A percentile compares a stretch with the other conserved stretches of the same genome.
Evolutionary conservation across 192 early-diverging fungal genomes (phyloP).

Genomic region (Rhizoclosmatium globosum): DNA sequence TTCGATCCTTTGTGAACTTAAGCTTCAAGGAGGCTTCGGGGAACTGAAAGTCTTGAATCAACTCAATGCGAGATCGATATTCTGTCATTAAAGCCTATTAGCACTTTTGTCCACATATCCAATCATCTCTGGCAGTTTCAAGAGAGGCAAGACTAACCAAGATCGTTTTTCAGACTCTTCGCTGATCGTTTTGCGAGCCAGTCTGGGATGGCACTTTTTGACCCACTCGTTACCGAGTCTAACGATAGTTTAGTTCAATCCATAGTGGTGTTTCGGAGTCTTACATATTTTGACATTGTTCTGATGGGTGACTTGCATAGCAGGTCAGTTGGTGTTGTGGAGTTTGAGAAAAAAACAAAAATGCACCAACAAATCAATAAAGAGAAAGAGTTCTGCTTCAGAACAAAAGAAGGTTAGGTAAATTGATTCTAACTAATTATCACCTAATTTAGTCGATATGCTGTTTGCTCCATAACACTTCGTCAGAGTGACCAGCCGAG

Average conservation of each 20-base stretch:
- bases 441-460: too few species aligned
- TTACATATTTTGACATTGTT: slow-evolving; percentile 90
- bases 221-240: slow-evolving; percentile 70
- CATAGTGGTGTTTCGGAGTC: slow-evolving; percentile 50
- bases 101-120: too few species aligned
- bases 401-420: not conserved
- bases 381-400: not conserved
- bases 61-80: slow-evolving; percentile 89
- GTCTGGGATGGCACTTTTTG: slow-evolving; percentile 83
- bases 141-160: slow-evolving; percentile 53
- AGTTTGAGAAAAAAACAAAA: slow-evolving; percentile 5
- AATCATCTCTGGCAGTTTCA: not conserved
- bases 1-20: slow-evolving; percentile 85
- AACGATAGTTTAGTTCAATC: not conserved
- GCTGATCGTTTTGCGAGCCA: slow-evolving; percentile 90
- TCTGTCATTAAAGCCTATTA: slow-evolving; percentile 55
- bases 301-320: slow-evolving; percentile 80
- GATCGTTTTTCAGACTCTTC: slow-evolving; percentile 88
- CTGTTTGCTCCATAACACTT: too few species aligned
- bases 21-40: slow-evolving; percentile 90
- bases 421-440: too few species aligned
- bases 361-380: not conserved
- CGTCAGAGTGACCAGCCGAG: too few species aligned
- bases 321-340: not conserved
- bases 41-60: slow-evolving; percentile 99